A percentile compares a stretch with the other conserved stretches of the same genome.
Conservation (phyloP, 371 early-diverging fungal species). For the Mucor plumbeus region DNA sequence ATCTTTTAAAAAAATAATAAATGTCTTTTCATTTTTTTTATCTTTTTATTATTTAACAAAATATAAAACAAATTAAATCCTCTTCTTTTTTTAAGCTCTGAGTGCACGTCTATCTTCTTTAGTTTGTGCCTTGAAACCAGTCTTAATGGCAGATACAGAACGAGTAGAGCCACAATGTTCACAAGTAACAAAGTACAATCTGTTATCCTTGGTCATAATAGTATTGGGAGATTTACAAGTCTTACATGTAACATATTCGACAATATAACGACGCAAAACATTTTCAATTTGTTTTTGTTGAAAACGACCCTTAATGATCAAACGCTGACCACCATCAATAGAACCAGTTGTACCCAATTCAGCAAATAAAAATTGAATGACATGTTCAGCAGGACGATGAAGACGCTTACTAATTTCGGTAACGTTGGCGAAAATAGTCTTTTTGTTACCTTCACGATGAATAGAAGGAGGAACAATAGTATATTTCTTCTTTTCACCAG, state of each 20-base stretch:
- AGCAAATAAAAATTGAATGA: slow-evolving; percentile 97
- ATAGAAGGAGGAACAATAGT: slow-evolving; percentile 94
- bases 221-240: slow-evolving; percentile 99
- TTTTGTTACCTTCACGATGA: slow-evolving; percentile 93
- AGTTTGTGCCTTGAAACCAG: slow-evolving; percentile 96
- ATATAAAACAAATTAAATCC: slow-evolving; percentile 13
- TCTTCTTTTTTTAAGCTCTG: slow-evolving; percentile 37
- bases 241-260: slow-evolving; percentile 99
- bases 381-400: slow-evolving; percentile 96
- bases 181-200: slow-evolving; percentile 98
- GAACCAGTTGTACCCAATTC: slow-evolving; percentile 99
- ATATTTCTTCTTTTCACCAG: slow-evolving; percentile 91
- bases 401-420: slow-evolving; percentile 93
- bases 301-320: slow-evolving; percentile 99
- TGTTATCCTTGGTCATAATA: slow-evolving; percentile 95
- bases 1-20: slow-evolving; percentile 3
- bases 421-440: slow-evolving; percentile 95
- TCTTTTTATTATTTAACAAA: slow-evolving; percentile 14
- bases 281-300: slow-evolving; percentile 99
- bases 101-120: slow-evolving; percentile 67
- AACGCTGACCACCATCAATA: slow-evolving; percentile 91
- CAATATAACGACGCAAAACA: slow-evolving; percentile 98
- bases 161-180: slow-evolving; percentile 97
- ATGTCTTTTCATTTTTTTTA: neutral
- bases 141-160: slow-evolving; percentile 97